Evolutionary conservation across 2,329 filamentous ascomycete species (phyloP).

Genomic region (Podosphaera fusca): DNA sequence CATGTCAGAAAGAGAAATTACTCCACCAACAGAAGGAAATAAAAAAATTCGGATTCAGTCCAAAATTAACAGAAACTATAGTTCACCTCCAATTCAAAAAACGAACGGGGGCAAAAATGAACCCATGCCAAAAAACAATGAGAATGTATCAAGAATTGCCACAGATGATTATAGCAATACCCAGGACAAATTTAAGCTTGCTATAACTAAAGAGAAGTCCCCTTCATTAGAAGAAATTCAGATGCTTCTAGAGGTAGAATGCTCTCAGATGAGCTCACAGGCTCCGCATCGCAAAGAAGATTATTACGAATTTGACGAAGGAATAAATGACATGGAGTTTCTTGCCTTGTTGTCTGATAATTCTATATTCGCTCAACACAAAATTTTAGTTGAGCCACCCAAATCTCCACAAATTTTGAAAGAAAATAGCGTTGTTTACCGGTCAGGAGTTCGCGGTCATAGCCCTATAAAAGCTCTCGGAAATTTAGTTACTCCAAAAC

Average conservation of each 20-base stretch:
- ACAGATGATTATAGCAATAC: background rate
- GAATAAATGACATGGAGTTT: slow-evolving; percentile 11
- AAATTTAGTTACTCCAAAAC: background rate
- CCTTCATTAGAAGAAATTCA: background rate
- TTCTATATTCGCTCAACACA: background rate
- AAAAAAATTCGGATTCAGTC: background rate
- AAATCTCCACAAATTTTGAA: background rate
- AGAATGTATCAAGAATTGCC: background rate
- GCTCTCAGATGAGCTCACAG: background rate
- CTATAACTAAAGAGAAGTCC: background rate
- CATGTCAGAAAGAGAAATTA: background rate
- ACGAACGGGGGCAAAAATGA: background rate
- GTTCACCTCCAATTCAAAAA: background rate
- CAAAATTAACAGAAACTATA: background rate
- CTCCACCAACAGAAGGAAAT: background rate
- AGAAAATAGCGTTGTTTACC: background rate
- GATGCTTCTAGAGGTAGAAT: background rate
- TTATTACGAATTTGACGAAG: slow-evolving; percentile 10
- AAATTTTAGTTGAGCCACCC: background rate
- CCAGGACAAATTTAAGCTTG: background rate
- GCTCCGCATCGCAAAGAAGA: background rate
- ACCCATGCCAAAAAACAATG: background rate
- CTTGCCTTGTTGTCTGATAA: slow-evolving; percentile 5
- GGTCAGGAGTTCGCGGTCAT: background rate
- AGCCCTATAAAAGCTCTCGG: background rate